Evolutionary conservation across 129 eudicot genomes (phyloP).

Genomic region (Lactuca saligna): DNA sequence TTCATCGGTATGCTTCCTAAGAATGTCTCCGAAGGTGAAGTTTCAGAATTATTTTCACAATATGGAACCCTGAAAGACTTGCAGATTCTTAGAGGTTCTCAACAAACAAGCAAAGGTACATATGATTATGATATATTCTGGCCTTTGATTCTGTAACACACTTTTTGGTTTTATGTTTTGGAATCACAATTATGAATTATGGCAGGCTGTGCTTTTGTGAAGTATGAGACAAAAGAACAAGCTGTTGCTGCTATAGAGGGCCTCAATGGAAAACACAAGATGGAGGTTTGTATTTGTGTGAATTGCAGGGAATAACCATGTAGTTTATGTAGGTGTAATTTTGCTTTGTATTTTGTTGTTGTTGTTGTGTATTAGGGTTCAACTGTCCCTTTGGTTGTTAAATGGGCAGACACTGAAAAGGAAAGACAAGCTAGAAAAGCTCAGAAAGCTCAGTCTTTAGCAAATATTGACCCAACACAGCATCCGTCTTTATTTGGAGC

Average conservation of each 20-base stretch:
- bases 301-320: neutral
- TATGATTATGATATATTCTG: neutral
- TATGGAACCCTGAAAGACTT: slow-evolving; percentile 84
- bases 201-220: slow-evolving; percentile 94
- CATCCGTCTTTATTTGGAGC: slow-evolving; percentile 88
- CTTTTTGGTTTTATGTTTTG: slow-evolving; percentile 17
- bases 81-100: slow-evolving; percentile 93
- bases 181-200: slow-evolving; percentile 13
- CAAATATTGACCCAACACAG: slow-evolving; percentile 57
- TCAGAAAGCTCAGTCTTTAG: slow-evolving; percentile 82
- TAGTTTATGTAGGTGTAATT: slow-evolving; percentile 11
- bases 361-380: slow-evolving; percentile 54
- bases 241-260: slow-evolving; percentile 93
- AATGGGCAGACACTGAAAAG: slow-evolving; percentile 99
- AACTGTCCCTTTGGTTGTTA: slow-evolving; percentile 94
- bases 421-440: slow-evolving; percentile 95
- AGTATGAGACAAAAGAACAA: slow-evolving; percentile 95
- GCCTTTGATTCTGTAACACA: slow-evolving; percentile 9
- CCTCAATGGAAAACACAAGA: slow-evolving; percentile 92
- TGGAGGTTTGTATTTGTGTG: slow-evolving; percentile 72
- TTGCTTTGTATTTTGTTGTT: neutral
- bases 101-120: slow-evolving; percentile 95
- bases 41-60: slow-evolving; percentile 78
- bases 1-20: slow-evolving; percentile 99
- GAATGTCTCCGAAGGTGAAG: slow-evolving; percentile 85